Percentiles rank a stretch among this genome's conserved stretches.
Conservation (phyloP, 257 asterid genomes). For the Capsicum chinense region DNA sequence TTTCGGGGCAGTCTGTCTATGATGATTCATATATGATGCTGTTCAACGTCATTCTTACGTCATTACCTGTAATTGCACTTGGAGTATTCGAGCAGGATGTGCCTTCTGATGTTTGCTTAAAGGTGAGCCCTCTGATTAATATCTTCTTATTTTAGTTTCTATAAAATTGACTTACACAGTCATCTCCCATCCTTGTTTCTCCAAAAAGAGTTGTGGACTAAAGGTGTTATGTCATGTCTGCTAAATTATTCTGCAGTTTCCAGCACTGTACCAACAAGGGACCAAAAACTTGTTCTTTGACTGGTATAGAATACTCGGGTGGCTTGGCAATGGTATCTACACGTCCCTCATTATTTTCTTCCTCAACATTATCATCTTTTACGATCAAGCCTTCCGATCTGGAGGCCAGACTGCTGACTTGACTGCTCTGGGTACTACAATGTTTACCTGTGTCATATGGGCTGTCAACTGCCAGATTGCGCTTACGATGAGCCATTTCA, state of each 20-base stretch:
- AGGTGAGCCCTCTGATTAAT: conserved; percentile 55
- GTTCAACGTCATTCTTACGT: conserved; percentile 92
- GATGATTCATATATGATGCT: conserved; percentile 93
- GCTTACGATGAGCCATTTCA: conserved; percentile 87
- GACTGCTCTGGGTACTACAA: conserved; percentile 80
- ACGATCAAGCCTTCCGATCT: conserved; percentile 82
- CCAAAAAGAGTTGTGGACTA: conserved; percentile 18
- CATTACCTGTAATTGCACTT: conserved; percentile 94
- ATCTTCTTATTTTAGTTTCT: not conserved
- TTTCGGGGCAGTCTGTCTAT: conserved; percentile 91
- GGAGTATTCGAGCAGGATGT: conserved; percentile 99
- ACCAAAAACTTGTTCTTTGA: conserved; percentile 84
- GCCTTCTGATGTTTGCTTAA: conserved; percentile 91
- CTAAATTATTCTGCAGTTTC: conserved; percentile 63
- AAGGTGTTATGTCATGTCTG: conserved; percentile 15
- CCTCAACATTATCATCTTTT: conserved; percentile 72
- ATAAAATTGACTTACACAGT: not conserved
- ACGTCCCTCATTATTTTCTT: conserved; percentile 74
- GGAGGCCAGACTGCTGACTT: conserved; percentile 91
- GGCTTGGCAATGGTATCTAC: conserved; percentile 93
- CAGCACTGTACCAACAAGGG: conserved; percentile 96
- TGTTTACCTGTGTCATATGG: conserved; percentile 94
- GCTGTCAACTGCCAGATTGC: conserved; percentile 89
- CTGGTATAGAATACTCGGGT: conserved; percentile 85
- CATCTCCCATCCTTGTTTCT: not conserved